A percentile compares a stretch with the other conserved stretches of the same genome.
phyloP scores from a whole-genome alignment of 1,284 basidiomycete species.

The Dichomitus squalens region DNA sequence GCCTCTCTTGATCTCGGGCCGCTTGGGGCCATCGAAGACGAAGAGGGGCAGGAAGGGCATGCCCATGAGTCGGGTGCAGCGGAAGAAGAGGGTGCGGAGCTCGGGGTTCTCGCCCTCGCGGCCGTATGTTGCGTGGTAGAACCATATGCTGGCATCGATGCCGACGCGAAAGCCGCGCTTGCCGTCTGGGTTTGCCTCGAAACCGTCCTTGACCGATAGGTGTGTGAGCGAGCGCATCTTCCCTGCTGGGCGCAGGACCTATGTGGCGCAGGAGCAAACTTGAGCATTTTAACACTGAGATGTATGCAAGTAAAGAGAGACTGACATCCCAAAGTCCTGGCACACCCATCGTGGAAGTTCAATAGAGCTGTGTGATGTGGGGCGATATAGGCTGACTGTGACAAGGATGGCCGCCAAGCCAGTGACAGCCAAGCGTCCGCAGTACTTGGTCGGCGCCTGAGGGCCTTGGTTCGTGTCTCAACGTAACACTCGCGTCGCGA shows the following conservation, averaged over 20 bases:
- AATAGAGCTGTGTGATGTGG: too few relatives aligned
- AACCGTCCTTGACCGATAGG: constrained; percentile 70
- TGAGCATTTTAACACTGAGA: background rate
- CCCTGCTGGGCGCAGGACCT: constrained; percentile 69
- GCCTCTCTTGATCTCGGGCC: constrained; percentile 83
- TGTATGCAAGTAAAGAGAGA: background rate
- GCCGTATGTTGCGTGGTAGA: constrained; percentile 76
- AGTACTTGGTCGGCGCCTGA: background rate
- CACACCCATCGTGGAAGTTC: constrained; percentile 21
- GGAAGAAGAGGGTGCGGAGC: constrained; percentile 74
- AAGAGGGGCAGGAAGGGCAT: constrained; percentile 87
- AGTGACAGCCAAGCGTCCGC: too few relatives aligned
- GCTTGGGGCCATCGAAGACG: constrained; percentile 90
- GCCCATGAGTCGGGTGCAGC: constrained; percentile 72
- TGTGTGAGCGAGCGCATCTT: constrained; percentile 67
- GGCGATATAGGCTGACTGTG: too few relatives aligned
- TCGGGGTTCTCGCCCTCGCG: constrained; percentile 80
- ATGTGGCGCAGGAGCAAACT: background rate
- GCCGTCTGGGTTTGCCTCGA: constrained; percentile 58
- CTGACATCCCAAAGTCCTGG: constrained; percentile 24
- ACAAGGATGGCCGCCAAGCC: too few relatives aligned
- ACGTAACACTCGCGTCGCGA: constrained; percentile 3
- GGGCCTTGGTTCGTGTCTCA: background rate
- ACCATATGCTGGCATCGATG: constrained; percentile 84
- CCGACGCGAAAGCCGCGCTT: constrained; percentile 71